Conservation (phyloP, 179 eudicot genomes). For the Amaranthus tricolor region DNA sequence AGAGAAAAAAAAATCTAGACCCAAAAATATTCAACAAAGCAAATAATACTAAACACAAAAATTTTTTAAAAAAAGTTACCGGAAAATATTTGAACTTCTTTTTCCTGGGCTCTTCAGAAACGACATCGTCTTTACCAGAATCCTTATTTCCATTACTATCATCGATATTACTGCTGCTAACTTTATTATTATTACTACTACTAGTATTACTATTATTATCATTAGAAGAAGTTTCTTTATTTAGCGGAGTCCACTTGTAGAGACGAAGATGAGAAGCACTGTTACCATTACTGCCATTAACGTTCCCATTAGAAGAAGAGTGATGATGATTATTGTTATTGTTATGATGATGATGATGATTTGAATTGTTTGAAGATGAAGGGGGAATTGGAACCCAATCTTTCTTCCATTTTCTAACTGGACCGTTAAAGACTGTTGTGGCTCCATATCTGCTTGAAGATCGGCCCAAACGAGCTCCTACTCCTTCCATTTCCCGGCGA, state of each 20-base stretch:
- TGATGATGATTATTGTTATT: slow-evolving; percentile 21
- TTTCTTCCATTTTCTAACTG: slow-evolving; percentile 91
- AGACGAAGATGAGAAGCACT: slow-evolving; percentile 50
- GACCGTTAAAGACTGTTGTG: slow-evolving; percentile 79
- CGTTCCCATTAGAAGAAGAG: slow-evolving; percentile 27
- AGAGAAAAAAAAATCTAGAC: not conserved
- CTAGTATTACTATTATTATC: slow-evolving; percentile 9
- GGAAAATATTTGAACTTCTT: slow-evolving; percentile 78
- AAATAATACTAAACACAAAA: not conserved
- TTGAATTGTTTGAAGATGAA: slow-evolving; percentile 16
- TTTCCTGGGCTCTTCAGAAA: slow-evolving; percentile 47
- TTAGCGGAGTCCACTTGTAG: slow-evolving; percentile 80
- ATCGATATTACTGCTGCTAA: not conserved
- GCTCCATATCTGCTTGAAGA: slow-evolving; percentile 85
- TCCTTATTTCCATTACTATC: slow-evolving; percentile 24
- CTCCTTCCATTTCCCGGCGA: slow-evolving; percentile 66
- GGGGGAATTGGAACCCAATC: slow-evolving; percentile 69
- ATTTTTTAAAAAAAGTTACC: slow-evolving; percentile 47
- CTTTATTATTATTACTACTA: slow-evolving; percentile 14
- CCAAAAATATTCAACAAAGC: not conserved
- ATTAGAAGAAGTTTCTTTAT: slow-evolving; percentile 23
- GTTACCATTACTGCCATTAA: slow-evolving; percentile 39
- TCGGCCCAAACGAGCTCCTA: slow-evolving; percentile 82
- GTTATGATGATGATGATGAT: slow-evolving; percentile 7
- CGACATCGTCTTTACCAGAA: slow-evolving; percentile 26